Conservation (phyloP, 257 asterid species). For the Nicotiana attenuata region DNA sequence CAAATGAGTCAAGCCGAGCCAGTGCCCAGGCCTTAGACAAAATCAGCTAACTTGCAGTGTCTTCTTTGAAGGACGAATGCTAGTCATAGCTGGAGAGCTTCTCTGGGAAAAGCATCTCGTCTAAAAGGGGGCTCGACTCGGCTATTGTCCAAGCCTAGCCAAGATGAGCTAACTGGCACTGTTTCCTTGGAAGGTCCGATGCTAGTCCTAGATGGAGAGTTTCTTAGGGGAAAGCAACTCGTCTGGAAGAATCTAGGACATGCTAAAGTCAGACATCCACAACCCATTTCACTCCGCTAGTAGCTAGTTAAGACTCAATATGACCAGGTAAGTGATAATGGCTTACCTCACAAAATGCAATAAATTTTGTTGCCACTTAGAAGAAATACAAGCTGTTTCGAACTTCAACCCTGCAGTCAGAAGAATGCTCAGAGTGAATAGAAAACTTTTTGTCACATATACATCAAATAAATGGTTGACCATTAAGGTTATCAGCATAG, state of each 20-base stretch:
- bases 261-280: neutral
- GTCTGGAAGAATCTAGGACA: neutral
- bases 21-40: neutral
- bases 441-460: neutral
- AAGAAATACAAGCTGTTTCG: neutral
- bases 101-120: neutral
- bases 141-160: neutral
- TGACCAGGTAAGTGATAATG: neutral
- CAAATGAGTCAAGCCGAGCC: neutral
- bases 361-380: neutral
- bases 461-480: neutral
- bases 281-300: neutral
- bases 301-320: neutral
- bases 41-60: constrained; percentile 4
- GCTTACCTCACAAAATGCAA: constrained; percentile 1
- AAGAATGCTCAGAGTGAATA: neutral
- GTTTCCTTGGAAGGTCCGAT: neutral
- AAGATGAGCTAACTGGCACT: neutral
- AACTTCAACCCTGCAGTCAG: constrained; percentile 5
- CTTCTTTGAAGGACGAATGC: neutral
- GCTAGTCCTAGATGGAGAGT: neutral
- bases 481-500: neutral
- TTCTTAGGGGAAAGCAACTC: neutral
- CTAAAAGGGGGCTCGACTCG: neutral
- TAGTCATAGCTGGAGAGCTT: neutral